A percentile compares a stretch with the other conserved stretches of the same genome.
Evolutionary conservation across 176 grass and related monocot species (phyloP).

Genomic region (Rhynchospora tenuis): DNA sequence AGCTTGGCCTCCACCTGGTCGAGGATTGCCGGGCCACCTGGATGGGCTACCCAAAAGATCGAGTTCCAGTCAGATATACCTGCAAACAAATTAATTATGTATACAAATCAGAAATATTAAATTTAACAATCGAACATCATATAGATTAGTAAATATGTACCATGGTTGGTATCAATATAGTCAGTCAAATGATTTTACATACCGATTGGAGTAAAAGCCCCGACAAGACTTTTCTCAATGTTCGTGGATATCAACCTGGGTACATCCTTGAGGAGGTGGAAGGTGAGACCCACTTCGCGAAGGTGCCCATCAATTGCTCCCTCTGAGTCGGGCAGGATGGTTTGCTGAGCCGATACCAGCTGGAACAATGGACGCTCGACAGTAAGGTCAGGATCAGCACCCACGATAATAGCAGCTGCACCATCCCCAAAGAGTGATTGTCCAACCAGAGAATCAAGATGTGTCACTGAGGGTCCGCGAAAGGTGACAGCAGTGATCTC

Average conservation of each 20-base stretch:
- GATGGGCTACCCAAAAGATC: slow-evolving; percentile 15
- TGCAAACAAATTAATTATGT: neutral
- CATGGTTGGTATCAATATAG: neutral
- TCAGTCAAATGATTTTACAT: neutral
- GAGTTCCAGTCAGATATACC: slow-evolving; percentile 25
- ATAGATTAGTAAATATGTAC: neutral
- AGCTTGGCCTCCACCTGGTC: neutral
- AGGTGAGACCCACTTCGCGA: slow-evolving; percentile 24
- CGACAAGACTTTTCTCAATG: slow-evolving; percentile 21
- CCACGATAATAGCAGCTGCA: slow-evolving; percentile 30
- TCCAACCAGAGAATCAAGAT: slow-evolving; percentile 14
- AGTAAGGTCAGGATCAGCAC: neutral
- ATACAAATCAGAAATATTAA: neutral
- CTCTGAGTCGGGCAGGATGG: slow-evolving; percentile 16
- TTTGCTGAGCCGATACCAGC: neutral
- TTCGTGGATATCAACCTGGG: slow-evolving; percentile 15
- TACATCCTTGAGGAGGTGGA: slow-evolving; percentile 18
- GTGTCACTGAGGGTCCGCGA: slow-evolving; percentile 21
- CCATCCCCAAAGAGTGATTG: slow-evolving; percentile 38
- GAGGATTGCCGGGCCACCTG: slow-evolving; percentile 16
- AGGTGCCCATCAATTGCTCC: slow-evolving; percentile 18
- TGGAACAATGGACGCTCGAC: slow-evolving; percentile 27
- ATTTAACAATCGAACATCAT: neutral
- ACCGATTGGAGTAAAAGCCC: neutral
- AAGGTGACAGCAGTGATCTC: slow-evolving; percentile 18